Percentiles rank a stretch among this genome's conserved stretches.
Evolutionary conservation across 192 early-diverging fungal species (phyloP).

Genomic region (Chytriomyces hyalinus): DNA sequence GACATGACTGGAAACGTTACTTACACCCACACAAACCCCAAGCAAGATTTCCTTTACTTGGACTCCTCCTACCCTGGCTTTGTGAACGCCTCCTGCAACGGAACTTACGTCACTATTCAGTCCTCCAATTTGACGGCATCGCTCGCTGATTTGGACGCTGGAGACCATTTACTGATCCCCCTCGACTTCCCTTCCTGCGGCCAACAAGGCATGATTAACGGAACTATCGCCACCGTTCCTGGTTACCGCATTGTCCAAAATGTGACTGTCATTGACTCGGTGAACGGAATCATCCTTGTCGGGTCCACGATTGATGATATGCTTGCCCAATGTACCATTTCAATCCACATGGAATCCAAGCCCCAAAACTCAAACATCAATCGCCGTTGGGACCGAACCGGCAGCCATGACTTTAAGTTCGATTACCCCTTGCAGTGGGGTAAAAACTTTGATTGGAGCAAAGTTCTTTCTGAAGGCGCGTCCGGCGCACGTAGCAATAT

Average conservation of each 20-base stretch:
- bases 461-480: not conserved
- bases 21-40: not conserved
- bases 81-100: not conserved
- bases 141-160: not conserved
- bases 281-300: not conserved
- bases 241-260: slow-evolving; percentile 8
- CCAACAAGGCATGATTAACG: not conserved
- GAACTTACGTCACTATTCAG: not conserved
- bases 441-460: not conserved
- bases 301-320: not conserved
- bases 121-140: not conserved
- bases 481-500: not conserved
- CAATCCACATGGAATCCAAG: slow-evolving; percentile 1
- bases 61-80: not conserved
- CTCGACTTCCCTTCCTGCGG: not conserved
- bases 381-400: not conserved
- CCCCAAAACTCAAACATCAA: not conserved
- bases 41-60: not conserved
- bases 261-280: not conserved
- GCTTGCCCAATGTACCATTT: not conserved
- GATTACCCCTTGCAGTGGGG: not conserved
- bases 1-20: slow-evolving; percentile 1
- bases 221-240: not conserved
- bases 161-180: not conserved
- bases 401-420: not conserved